Conservation (phyloP, 1,284 basidiomycete genomes). For the Apiotrichum mycotoxinovorans region DNA sequence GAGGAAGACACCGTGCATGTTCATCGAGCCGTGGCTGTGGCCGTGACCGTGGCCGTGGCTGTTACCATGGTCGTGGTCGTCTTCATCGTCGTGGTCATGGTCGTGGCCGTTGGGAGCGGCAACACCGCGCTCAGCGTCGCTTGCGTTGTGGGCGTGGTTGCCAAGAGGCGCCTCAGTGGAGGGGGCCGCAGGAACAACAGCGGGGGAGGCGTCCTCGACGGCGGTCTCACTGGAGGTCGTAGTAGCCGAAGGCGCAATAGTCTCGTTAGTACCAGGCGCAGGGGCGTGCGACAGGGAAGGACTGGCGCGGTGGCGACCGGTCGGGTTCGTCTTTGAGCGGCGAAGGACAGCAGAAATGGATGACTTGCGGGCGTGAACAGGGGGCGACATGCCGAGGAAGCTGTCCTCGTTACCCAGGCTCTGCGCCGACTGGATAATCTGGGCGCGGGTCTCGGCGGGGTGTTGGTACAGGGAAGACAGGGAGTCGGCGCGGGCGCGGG, state of each 20-base stretch:
- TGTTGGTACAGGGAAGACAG: constrained; percentile 56
- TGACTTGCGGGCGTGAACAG: constrained; percentile 18
- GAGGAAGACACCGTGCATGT: constrained; percentile 90
- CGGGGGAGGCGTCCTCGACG: constrained; percentile 2
- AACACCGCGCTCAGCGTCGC: constrained; percentile 13
- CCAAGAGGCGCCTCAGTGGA: neutral
- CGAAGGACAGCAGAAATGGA: constrained; percentile 8
- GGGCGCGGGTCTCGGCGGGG: constrained; percentile 82
- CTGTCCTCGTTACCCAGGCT: constrained; percentile 30
- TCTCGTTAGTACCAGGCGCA: constrained; percentile 32
- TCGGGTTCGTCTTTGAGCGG: constrained; percentile 7
- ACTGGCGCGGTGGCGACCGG: neutral
- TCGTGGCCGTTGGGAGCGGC: constrained; percentile 16
- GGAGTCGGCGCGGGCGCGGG: constrained; percentile 41
- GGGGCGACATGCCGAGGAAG: constrained; percentile 29
- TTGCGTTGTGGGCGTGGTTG: constrained; percentile 3
- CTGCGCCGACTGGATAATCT: constrained; percentile 76
- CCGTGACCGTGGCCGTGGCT: constrained; percentile 41
- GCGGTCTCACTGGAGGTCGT: constrained; percentile 19
- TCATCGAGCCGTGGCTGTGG: constrained; percentile 78
- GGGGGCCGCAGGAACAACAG: neutral
- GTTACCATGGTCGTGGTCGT: constrained; percentile 14
- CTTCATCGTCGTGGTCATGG: constrained; percentile 23
- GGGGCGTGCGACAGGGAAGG: constrained; percentile 16
- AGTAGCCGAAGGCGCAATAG: constrained; percentile 19